Base-by-base conservation (phyloP, 2,329 filamentous ascomycete species). In the Coniella vitis region DNA sequence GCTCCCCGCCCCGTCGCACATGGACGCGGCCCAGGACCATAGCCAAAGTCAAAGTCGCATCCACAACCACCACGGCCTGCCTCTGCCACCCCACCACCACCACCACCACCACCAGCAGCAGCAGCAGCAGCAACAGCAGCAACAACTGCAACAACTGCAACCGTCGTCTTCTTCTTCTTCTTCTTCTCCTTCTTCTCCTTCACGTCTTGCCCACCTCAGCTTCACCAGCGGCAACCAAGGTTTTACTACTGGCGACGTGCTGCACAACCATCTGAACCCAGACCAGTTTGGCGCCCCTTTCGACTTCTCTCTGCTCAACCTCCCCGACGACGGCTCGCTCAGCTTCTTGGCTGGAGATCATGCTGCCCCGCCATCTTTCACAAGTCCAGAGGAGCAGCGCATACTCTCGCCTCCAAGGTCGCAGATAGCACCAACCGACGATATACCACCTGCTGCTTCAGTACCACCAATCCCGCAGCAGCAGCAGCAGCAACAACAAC, bases 231-330 rank as follows among this genome's bases (percentile, higher is more conserved):
- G 5, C 25, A 29, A 29, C 25, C 25, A 29, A 10, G 25, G 5
- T 10, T 34, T 47, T 34, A 10, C 17, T 8, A 10, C 29, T 22
- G 32, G 17, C 41, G 16, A 19, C 32, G 10, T 44, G 5, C 46
- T 39, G 16, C 63, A 63, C 52, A 58, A 57, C 55, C 58, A 72
- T 57, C 70, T 75, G 57, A 71, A 76, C 54, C 57, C 67, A 31
- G 63, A 71, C 14, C 71, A 74, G 43, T 81, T 80, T 57, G 34
- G 35, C 17, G 66, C 67, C 53, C 72, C 77, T 54, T 80, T 79
- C 57, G 64, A 71, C 19, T 80, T 78, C 56, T 59, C 73, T 3
- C 79, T 74, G 57, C 65, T 70, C 55, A 63, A 64, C 39, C 59
- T 74, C 9, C 54, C 66, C 20, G 71, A 71, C 48, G 68, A 69